Evolutionary conservation across 768 basidiomycete genomes (phyloP).

Genomic region (Asterophora parasitica): DNA sequence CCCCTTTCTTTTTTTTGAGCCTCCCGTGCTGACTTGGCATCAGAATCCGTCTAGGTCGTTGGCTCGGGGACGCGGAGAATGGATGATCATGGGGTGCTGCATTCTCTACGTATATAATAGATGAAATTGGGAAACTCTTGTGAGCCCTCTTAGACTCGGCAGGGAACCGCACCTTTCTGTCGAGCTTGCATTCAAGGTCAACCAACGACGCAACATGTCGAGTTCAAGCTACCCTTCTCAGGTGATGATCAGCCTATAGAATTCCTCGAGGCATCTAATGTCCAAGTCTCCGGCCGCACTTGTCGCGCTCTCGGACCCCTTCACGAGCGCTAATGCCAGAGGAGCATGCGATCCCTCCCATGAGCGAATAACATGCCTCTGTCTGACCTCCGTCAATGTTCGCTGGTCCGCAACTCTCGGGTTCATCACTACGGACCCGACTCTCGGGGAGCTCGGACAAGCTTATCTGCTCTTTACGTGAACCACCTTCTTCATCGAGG

Average conservation of each 20-base stretch:
- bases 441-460: background rate
- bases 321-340: too few species aligned
- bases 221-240: background rate
- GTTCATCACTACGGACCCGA: background rate
- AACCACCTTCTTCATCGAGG: background rate
- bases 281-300: too few species aligned
- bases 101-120: constrained; percentile 15
- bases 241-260: too few species aligned
- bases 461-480: background rate
- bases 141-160: constrained; percentile 1
- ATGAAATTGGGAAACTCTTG: constrained; percentile 8
- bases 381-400: too few species aligned
- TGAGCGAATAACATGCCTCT: too few species aligned
- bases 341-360: too few species aligned
- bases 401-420: background rate
- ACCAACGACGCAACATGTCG: background rate
- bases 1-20: constrained; percentile 10
- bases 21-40: background rate
- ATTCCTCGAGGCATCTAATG: too few species aligned
- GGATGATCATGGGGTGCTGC: constrained; percentile 1
- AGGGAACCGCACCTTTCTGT: background rate
- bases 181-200: background rate
- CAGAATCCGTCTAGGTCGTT: constrained; percentile 36
- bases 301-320: too few species aligned
- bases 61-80: constrained; percentile 3